Base-by-base conservation (phyloP, 1,284 basidiomycete genomes). In the Marasmius tenuissimus region DNA sequence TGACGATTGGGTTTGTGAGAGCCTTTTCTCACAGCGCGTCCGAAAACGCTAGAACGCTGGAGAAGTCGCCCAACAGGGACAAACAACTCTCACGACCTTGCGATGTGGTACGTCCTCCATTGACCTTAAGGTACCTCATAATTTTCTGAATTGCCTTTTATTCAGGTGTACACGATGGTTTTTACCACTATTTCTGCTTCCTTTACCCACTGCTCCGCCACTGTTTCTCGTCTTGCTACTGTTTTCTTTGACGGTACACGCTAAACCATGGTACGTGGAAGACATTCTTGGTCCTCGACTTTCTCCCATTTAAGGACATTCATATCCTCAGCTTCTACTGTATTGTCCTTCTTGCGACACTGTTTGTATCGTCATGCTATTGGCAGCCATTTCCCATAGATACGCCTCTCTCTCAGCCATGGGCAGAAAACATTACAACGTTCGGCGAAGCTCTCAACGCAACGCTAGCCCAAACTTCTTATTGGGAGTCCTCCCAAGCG, bases 291-390 rank as follows among this genome's bases (percentile, higher is more conserved):
- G 45, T 50, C n/a, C n/a, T n/a, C n/a, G 56, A 35, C 52, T 48
- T 33, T 11, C 3, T 57, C 22, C 37, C 33, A 22, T 50, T 60
- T 58, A 55, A 35, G 58, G 12, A 62, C 60, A n/a, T 39, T 39
- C 20, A 12, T 49, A 22, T 20, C 59, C 49, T 20, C 62, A 93
- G 91, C 68, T 91, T 93, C 70, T 93, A 93, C 72, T 93, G 91
- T 79, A 88, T 93, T 60, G 80, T 92, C 22, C 80, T 93, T 20
- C 84, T 93, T 18, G 81, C 85, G 0, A 89, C 91, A 14, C 80
- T 93, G 57, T 93, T 92, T 72, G 81, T 92, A 64, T 91, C 91
- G 14, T 91, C 91, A 11, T 93, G 92, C 71, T 92, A 93, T 73
- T 92, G 91, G 91, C 89, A 91, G 64, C 88, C 92, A 18, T 83